These are phyloP conservation scores for Aegilops speltoides DNA, from an alignment of 176 grass and related monocot genomes.

Conservation along the genomic window DNA sequence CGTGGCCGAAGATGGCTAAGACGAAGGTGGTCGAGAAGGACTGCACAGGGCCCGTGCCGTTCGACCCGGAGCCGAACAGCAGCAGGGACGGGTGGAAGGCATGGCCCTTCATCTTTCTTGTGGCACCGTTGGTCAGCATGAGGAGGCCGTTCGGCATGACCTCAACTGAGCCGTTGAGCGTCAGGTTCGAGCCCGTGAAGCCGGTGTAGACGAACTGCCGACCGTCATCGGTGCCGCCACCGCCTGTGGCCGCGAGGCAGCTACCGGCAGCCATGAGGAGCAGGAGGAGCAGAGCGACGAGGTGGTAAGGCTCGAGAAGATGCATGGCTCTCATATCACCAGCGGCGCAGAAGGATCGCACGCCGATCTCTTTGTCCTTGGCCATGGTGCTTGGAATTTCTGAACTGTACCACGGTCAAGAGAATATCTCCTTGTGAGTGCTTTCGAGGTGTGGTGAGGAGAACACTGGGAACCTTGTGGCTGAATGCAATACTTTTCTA, in stretches of 20 bases:
- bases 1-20: not conserved
- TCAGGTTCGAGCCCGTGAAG: conserved; percentile 25
- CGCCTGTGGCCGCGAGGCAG: not conserved
- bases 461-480: too few species aligned
- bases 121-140: conserved; percentile 36
- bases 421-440: too few species aligned
- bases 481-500: too few species aligned
- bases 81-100: conserved; percentile 35
- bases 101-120: conserved; percentile 32
- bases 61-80: conserved; percentile 14
- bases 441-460: too few species aligned
- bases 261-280: not conserved
- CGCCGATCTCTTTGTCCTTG: too few species aligned
- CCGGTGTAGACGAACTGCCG: conserved; percentile 37
- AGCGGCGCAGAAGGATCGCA: too few species aligned
- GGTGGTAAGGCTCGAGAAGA: not conserved
- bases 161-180: conserved; percentile 33
- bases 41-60: not conserved
- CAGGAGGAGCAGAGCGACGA: not conserved
- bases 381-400: too few species aligned
- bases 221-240: too few species aligned
- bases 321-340: not conserved
- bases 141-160: conserved; percentile 36
- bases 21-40: too few species aligned
- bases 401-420: too few species aligned